These are phyloP conservation scores for Angomonas deanei DNA, from an alignment of 208 protist species.

Conservation along the genomic window DNA sequence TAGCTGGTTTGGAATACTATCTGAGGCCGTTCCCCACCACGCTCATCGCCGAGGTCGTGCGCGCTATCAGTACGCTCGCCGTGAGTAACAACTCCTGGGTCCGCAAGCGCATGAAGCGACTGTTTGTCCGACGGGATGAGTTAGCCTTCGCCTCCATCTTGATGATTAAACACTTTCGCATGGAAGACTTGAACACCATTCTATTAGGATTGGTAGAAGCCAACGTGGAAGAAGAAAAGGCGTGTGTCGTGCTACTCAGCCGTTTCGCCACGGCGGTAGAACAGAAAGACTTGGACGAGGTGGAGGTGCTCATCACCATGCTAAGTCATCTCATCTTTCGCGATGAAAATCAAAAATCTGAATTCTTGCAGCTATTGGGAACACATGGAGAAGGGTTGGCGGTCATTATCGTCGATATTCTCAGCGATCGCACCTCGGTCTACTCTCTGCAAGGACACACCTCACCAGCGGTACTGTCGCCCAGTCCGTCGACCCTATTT, in stretches of 20 bases:
- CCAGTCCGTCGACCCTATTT: slow-evolving; percentile 15
- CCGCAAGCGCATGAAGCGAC: slow-evolving; percentile 80
- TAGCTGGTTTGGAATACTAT: slow-evolving; percentile 47
- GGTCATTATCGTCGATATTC: slow-evolving; percentile 34
- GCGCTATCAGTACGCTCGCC: slow-evolving; percentile 75
- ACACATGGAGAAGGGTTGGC: slow-evolving; percentile 24
- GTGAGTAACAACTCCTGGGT: slow-evolving; percentile 85
- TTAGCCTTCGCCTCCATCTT: slow-evolving; percentile 59
- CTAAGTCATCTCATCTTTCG: slow-evolving; percentile 37
- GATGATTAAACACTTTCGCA: neutral
- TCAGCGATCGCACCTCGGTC: neutral
- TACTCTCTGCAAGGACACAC: neutral
- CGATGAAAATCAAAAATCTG: slow-evolving; percentile 36
- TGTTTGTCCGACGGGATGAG: slow-evolving; percentile 74
- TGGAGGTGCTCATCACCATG: slow-evolving; percentile 48
- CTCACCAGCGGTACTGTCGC: slow-evolving; percentile 7
- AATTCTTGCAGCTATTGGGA: slow-evolving; percentile 42
- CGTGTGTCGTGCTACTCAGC: slow-evolving; percentile 49
- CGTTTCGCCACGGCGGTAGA: slow-evolving; percentile 36
- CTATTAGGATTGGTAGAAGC: slow-evolving; percentile 68
- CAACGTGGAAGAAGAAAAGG: slow-evolving; percentile 47
- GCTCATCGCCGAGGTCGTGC: slow-evolving; percentile 69
- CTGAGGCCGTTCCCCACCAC: slow-evolving; percentile 49
- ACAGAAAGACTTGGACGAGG: slow-evolving; percentile 66
- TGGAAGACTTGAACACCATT: slow-evolving; percentile 20